Percentiles rank a stretch among this genome's conserved stretches.
Conservation (phyloP, 2,329 filamentous ascomycete genomes). For the Colletotrichum ledebouriae region DNA sequence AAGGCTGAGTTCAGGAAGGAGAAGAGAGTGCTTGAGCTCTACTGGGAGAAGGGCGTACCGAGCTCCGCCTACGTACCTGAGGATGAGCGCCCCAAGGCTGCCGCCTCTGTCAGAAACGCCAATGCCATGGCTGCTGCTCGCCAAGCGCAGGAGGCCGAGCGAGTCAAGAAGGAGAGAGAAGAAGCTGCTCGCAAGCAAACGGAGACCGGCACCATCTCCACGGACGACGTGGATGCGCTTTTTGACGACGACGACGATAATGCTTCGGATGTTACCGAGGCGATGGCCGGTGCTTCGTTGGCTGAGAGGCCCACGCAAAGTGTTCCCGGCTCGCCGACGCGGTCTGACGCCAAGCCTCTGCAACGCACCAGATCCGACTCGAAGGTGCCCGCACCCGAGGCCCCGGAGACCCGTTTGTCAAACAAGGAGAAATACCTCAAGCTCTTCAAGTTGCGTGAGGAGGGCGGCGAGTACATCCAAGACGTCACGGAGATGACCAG, state of each 20-base stretch:
- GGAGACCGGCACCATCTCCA: conserved; percentile 93
- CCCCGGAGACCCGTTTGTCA: conserved; percentile 82
- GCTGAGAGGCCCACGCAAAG: conserved; percentile 93
- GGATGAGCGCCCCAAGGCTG: conserved; percentile 92
- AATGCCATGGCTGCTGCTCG: conserved; percentile 82
- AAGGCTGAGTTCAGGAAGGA: conserved; percentile 99
- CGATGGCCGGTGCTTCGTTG: conserved; percentile 91
- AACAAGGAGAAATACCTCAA: conserved; percentile 98
- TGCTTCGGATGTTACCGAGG: conserved; percentile 88
- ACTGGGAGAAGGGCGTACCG: conserved; percentile 99
- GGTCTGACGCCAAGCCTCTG: conserved; percentile 76
- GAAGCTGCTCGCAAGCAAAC: conserved; percentile 94
- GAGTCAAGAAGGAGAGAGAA: conserved; percentile 86
- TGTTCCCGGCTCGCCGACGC: conserved; percentile 90
- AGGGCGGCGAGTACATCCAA: conserved; percentile 96
- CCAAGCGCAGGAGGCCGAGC: conserved; percentile 85
- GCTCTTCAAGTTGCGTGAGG: conserved; percentile 89
- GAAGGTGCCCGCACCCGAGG: conserved; percentile 83
- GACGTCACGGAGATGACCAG: conserved; percentile 98
- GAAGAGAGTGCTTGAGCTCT: conserved; percentile 92
- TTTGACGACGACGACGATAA: conserved; percentile 95
- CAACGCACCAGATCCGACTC: conserved; percentile 94
- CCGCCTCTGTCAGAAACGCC: conserved; percentile 77
- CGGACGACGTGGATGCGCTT: conserved; percentile 92
- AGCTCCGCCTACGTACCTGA: conserved; percentile 97